Base-by-base conservation (phyloP, 2,329 filamentous ascomycete genomes). In the Dactylonectria estremocensis region DNA sequence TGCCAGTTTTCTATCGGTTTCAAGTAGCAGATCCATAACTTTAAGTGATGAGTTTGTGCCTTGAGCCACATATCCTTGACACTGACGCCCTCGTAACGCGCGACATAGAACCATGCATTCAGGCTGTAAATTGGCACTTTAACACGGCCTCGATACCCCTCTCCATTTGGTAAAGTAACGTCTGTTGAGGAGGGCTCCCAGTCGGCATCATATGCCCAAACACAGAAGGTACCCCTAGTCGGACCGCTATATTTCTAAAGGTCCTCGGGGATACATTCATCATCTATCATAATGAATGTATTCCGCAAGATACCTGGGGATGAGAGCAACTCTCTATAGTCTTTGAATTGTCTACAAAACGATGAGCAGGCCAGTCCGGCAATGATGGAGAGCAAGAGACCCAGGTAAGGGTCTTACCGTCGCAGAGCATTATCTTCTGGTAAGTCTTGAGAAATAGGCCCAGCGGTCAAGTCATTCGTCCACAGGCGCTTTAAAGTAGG, bases 161-260 rank as follows among this genome's bases (percentile, higher is more conserved):
- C 67, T 2, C 62, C 61, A 0, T 71, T 24, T 4, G 55, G 4
- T 1, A 46, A 16, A 0, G 60, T 63, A 13, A 61, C 68, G 31
- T 66, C 69, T 2, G 54, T 60, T 5, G 60, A 68, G 16, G 63
- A 16, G 37, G 37, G 37, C 3, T 71, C 65, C 71, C 71, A 74
- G 33, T 71, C 59, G 40, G 70, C 64, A 11, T 74, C 70, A 16
- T 72, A 74, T 45, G 68, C 71, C 72, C 70, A 74, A 55, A 71
- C 68, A 69, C 69, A 71, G 35, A 5, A 71, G 13, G 66, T 59
- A 48, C 57, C 46, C 18, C 37, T 22, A 20, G 11, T 14, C 10
- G 2, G 37, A 14, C 37, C 37, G 13, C 10, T 40, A 40, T 40
- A 40, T 40, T 40, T 40, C 37, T 14, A 40, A 14, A 40, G 37